Evolutionary conservation across 2,329 filamentous ascomycete genomes (phyloP).

Genomic region (Plectosphaerella plurivora): DNA sequence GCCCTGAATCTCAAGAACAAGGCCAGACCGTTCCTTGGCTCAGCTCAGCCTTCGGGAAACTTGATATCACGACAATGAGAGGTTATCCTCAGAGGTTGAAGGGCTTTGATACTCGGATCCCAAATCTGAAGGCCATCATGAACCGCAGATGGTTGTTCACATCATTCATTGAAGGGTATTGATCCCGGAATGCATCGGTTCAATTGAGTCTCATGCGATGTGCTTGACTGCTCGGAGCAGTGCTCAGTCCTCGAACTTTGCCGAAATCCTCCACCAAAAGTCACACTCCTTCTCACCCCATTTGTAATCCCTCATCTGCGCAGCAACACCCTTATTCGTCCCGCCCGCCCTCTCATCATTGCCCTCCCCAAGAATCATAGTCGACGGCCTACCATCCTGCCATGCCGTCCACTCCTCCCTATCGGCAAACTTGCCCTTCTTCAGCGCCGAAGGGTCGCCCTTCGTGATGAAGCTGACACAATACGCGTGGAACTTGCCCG

Average conservation of each 20-base stretch:
- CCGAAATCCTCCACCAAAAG: slow-evolving; percentile 36
- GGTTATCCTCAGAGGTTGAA: too few species aligned
- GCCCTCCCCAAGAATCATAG: slow-evolving; percentile 40
- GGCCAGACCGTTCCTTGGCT: too few species aligned
- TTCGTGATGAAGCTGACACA: slow-evolving; percentile 5
- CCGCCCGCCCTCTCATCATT: slow-evolving; percentile 46
- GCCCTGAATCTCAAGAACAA: too few species aligned
- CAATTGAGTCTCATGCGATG: too few species aligned
- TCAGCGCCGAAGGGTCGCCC: slow-evolving; percentile 11
- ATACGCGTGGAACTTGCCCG: slow-evolving; percentile 7
- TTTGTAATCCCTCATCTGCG: slow-evolving; percentile 31
- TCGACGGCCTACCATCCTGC: slow-evolving; percentile 18
- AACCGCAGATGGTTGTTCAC: too few species aligned
- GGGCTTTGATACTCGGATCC: too few species aligned
- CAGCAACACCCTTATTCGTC: slow-evolving; percentile 24
- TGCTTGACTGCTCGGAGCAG: slow-evolving; percentile 17
- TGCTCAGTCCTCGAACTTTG: slow-evolving; percentile 21
- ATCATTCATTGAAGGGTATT: too few species aligned
- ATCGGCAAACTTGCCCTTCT: slow-evolving; percentile 13
- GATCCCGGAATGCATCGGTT: too few species aligned
- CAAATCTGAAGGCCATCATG: too few species aligned
- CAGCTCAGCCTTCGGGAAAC: too few species aligned
- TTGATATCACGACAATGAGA: too few species aligned
- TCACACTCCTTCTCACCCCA: slow-evolving; percentile 39
- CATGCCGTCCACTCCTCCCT: slow-evolving; percentile 19